Percentiles rank a stretch among this genome's conserved stretches.
These are phyloP conservation scores for Biscogniauxia mediterranea DNA, from an alignment of 2,329 filamentous ascomycete species.

Conservation along the genomic window DNA sequence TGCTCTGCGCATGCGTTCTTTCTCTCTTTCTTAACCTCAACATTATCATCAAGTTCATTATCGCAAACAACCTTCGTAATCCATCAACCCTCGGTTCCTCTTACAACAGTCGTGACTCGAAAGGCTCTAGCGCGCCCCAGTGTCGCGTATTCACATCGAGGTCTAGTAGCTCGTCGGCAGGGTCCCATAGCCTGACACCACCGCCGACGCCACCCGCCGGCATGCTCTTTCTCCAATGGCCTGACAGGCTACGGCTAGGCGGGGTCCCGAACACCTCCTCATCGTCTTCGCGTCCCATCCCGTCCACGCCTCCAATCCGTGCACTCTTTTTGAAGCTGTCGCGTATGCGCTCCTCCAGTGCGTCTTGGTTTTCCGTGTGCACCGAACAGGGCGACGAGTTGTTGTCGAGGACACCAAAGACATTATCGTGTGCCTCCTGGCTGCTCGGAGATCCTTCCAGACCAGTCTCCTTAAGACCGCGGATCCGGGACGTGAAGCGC, in stretches of 20 bases:
- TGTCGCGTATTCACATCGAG: background rate
- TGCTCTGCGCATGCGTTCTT: too few relatives aligned
- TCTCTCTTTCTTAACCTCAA: too few relatives aligned
- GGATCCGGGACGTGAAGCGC: slow-evolving; percentile 35
- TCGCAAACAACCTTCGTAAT: too few relatives aligned
- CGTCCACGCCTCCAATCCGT: background rate
- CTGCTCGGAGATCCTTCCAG: background rate
- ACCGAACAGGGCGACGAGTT: slow-evolving; percentile 9
- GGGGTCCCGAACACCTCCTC: background rate
- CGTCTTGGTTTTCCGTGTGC: slow-evolving; percentile 14
- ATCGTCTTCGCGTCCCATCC: slow-evolving; percentile 1
- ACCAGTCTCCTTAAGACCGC: slow-evolving; percentile 12
- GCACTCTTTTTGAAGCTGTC: slow-evolving; percentile 5
- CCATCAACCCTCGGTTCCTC: too few relatives aligned
- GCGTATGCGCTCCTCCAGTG: slow-evolving; percentile 12
- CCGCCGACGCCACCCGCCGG: background rate
- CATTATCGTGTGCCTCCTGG: background rate
- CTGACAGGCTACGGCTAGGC: too few relatives aligned
- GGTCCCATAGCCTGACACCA: background rate
- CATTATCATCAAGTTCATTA: too few relatives aligned
- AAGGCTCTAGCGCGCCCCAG: too few relatives aligned
- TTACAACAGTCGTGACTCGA: too few relatives aligned
- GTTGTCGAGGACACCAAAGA: background rate
- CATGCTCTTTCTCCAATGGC: background rate
- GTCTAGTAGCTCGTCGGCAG: background rate